A percentile compares a stretch with the other conserved stretches of the same genome.
phyloP scores from a whole-genome alignment of 768 basidiomycete species.

The Cystofilobasidium capitatum region DNA sequence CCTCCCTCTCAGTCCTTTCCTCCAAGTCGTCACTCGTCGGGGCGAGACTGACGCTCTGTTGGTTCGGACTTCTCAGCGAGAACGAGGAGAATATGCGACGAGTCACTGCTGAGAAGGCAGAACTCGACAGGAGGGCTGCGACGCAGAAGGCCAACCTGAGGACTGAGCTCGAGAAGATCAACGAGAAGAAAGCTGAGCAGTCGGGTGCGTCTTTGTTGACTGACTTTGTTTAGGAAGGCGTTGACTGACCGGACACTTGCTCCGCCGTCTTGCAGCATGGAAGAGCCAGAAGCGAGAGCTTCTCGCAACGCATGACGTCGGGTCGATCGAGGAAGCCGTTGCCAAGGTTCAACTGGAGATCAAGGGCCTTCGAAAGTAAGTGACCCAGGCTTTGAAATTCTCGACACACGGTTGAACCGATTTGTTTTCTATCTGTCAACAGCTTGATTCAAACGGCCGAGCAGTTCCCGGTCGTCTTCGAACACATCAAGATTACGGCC shows the following conservation, averaged over 20 bases:
- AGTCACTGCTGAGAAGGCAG: conserved; percentile 42
- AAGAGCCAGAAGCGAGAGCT: conserved; percentile 48
- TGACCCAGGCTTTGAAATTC: background rate
- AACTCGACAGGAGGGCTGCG: conserved; percentile 53
- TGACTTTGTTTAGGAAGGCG: background rate
- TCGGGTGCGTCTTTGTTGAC: conserved; percentile 45
- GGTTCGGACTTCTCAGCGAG: conserved; percentile 44
- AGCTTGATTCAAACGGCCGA: background rate
- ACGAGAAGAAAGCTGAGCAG: conserved; percentile 54
- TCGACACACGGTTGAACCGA: background rate
- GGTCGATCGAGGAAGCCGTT: conserved; percentile 36
- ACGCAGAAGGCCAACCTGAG: conserved; percentile 55
- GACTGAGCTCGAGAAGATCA: conserved; percentile 53
- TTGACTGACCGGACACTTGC: background rate
- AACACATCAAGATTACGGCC: conserved; percentile 51
- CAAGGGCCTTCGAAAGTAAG: conserved; percentile 2
- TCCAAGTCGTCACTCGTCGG: no score
- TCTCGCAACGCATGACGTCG: conserved; percentile 30
- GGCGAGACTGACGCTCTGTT: background rate
- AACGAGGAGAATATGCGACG: conserved; percentile 57
- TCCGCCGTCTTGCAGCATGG: conserved; percentile 40
- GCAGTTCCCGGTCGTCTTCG: conserved; percentile 33
- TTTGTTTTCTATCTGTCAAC: background rate
- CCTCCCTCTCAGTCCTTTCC: background rate
- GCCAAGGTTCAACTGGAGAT: conserved; percentile 30